These are phyloP conservation scores for Chrysoporthe austroafricana DNA, from an alignment of 2,329 filamentous ascomycete genomes.

Conservation along the genomic window DNA sequence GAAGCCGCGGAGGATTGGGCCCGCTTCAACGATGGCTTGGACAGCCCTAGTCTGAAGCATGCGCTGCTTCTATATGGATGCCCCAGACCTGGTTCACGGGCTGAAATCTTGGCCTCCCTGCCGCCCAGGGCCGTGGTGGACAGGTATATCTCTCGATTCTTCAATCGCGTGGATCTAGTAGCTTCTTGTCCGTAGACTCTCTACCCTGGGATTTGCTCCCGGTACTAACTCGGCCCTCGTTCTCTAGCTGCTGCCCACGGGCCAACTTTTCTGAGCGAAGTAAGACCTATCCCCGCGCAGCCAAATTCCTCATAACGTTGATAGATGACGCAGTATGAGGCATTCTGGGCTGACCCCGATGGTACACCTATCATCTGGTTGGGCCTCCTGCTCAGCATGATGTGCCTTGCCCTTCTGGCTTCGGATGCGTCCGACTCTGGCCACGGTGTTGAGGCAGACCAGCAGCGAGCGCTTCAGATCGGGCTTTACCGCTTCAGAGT, in stretches of 20 bases:
- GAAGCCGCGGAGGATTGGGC: conserved; percentile 22
- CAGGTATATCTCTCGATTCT: conserved; percentile 42
- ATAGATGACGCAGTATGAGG: conserved; percentile 41
- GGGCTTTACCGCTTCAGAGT: conserved; percentile 36
- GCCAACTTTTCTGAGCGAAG: conserved; percentile 15
- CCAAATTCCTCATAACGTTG: not conserved
- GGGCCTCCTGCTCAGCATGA: conserved; percentile 22
- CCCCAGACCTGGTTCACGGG: conserved; percentile 22
- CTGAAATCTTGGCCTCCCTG: conserved; percentile 41
- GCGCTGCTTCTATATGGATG: conserved; percentile 39
- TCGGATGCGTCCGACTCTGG: not conserved
- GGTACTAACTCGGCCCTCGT: not conserved
- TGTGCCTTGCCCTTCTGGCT: conserved; percentile 35
- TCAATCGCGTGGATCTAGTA: conserved; percentile 33
- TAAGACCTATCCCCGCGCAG: not conserved
- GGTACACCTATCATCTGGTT: conserved; percentile 28
- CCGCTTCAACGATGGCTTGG: not conserved
- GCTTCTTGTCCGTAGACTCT: conserved; percentile 1
- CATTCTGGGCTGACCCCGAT: conserved; percentile 47
- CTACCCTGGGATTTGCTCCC: not conserved
- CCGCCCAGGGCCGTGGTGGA: conserved; percentile 40
- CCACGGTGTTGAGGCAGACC: not conserved
- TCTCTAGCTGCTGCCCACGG: conserved; percentile 8
- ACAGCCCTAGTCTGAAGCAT: not conserved
- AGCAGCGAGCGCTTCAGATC: conserved; percentile 13